phyloP scores from a whole-genome alignment of 1,139 yeast genomes.

The Scheffersomyces titani region DNA sequence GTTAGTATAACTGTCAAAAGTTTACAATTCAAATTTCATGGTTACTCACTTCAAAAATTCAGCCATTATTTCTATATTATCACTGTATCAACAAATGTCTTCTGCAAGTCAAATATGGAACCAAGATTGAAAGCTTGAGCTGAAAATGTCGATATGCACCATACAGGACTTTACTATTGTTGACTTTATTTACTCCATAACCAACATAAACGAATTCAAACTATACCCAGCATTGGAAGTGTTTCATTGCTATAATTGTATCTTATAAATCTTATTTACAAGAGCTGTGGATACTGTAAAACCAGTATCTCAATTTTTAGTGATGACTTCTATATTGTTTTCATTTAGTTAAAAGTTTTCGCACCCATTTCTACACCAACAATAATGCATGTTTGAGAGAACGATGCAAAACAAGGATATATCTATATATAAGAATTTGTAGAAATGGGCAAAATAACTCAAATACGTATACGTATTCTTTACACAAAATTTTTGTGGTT shows the following conservation, averaged over 20 bases:
- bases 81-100: background rate
- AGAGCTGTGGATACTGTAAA: background rate
- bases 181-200: no score
- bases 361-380: background rate
- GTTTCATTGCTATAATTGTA: no score
- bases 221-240: no score
- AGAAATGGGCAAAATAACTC: no score
- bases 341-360: background rate
- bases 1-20: conserved; percentile 19
- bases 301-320: background rate
- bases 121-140: background rate
- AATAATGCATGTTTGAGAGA: no score
- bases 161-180: background rate
- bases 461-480: no score
- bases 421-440: no score
- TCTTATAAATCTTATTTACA: no score
- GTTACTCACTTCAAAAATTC: conserved; percentile 16
- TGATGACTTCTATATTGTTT: background rate
- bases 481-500: background rate
- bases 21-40: background rate
- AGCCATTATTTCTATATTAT: conserved; percentile 9
- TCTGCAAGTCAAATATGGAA: background rate
- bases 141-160: background rate
- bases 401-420: no score
- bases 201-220: no score